phyloP scores from a whole-genome alignment of 106 monocot genomes.

The Dactylorhiza incarnata region DNA sequence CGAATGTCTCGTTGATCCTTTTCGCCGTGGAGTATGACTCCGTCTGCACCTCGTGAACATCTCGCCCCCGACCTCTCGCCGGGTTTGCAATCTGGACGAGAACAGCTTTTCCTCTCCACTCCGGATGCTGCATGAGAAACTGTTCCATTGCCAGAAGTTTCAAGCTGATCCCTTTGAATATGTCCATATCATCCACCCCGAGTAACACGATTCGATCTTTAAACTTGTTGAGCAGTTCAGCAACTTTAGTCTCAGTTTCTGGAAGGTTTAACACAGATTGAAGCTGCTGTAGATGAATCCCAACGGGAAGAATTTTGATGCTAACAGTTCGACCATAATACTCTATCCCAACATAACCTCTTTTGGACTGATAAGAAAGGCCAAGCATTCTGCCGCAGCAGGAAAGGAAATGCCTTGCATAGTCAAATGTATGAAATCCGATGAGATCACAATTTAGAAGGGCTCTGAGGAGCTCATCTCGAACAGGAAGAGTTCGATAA shows the following conservation, averaged over 20 bases:
- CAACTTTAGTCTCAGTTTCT: slow-evolving; percentile 29
- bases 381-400: slow-evolving; percentile 56
- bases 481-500: slow-evolving; percentile 40
- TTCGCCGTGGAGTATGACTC: slow-evolving; percentile 26
- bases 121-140: slow-evolving; percentile 33
- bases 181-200: slow-evolving; percentile 53
- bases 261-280: slow-evolving; percentile 24
- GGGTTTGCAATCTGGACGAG: slow-evolving; percentile 51
- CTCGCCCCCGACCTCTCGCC: slow-evolving; percentile 38
- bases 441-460: slow-evolving; percentile 46
- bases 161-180: slow-evolving; percentile 53
- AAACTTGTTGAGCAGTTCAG: slow-evolving; percentile 36
- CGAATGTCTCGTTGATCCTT: slow-evolving; percentile 39
- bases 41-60: slow-evolving; percentile 39
- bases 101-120: slow-evolving; percentile 35
- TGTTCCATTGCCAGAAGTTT: slow-evolving; percentile 53
- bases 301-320: slow-evolving; percentile 51
- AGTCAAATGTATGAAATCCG: slow-evolving; percentile 52
- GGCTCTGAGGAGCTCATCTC: slow-evolving; percentile 49
- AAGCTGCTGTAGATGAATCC: slow-evolving; percentile 44
- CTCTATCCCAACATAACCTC: slow-evolving; percentile 48
- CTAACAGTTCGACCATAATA: slow-evolving; percentile 49
- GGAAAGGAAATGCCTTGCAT: slow-evolving; percentile 51
- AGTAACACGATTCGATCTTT: slow-evolving; percentile 27
- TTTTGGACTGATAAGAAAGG: slow-evolving; percentile 38